These are phyloP conservation scores for Cubamyces sp. DNA, from an alignment of 768 basidiomycete species.

Conservation along the genomic window DNA sequence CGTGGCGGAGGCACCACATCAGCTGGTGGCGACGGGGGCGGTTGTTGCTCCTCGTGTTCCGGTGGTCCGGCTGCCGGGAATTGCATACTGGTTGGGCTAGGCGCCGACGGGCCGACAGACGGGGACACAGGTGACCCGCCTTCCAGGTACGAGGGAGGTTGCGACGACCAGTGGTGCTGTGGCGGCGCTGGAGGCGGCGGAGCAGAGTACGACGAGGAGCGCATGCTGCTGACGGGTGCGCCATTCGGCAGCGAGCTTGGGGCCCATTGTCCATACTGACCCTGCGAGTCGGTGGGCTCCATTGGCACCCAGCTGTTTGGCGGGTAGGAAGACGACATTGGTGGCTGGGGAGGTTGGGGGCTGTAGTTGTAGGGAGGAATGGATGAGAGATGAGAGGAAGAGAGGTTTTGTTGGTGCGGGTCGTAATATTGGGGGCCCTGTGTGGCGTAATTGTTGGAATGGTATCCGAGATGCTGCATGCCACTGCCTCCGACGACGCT, in stretches of 20 bases:
- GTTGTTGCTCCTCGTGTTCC: conserved; percentile 26
- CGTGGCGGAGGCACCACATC: conserved; percentile 52
- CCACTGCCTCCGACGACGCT: conserved; percentile 26
- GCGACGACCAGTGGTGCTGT: conserved; percentile 48
- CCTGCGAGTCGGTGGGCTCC: conserved; percentile 11
- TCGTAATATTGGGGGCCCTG: conserved; percentile 35
- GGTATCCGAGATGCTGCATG: conserved; percentile 29
- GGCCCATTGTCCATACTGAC: conserved; percentile 22
- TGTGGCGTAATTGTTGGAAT: conserved; percentile 31
- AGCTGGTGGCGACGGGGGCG: conserved; percentile 33
- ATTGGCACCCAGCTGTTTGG: conserved; percentile 22
- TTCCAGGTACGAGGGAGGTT: conserved; percentile 45
- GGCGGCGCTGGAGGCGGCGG: conserved; percentile 33
- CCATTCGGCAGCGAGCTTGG: conserved; percentile 24
- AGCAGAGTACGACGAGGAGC: conserved; percentile 32
- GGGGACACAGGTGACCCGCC: conserved; percentile 28
- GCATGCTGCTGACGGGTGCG: conserved; percentile 33
- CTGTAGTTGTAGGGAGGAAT: conserved; percentile 29
- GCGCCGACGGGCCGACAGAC: conserved; percentile 28
- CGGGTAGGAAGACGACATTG: conserved; percentile 24
- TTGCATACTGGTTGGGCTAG: conserved; percentile 24
- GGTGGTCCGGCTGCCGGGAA: conserved; percentile 14
- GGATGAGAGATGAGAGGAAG: conserved; percentile 28
- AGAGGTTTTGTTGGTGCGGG: conserved; percentile 34
- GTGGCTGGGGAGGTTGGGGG: conserved; percentile 20